These are phyloP conservation scores for Colletotrichum sojae DNA, from an alignment of 2,329 filamentous ascomycete genomes.

Conservation along the genomic window DNA sequence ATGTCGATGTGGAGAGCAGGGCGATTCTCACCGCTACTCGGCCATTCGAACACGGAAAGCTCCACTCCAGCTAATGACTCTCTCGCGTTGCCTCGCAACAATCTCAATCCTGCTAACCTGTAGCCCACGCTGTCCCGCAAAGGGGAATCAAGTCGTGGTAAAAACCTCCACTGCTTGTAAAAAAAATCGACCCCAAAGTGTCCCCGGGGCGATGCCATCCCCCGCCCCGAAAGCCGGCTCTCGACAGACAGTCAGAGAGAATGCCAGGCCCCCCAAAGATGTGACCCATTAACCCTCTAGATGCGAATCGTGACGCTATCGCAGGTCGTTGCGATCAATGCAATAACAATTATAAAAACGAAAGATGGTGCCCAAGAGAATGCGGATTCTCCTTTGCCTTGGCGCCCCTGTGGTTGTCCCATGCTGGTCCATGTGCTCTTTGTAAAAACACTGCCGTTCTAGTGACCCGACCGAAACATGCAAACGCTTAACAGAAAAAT, in stretches of 20 bases:
- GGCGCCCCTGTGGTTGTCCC: constrained; percentile 26
- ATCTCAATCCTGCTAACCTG: constrained; percentile 37
- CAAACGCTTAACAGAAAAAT: constrained; percentile 37
- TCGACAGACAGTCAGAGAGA: neutral
- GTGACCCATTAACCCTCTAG: constrained; percentile 34
- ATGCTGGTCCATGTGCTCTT: constrained; percentile 28
- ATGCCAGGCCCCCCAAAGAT: constrained; percentile 12
- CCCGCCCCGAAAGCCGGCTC: constrained; percentile 20
- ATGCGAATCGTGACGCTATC: constrained; percentile 37
- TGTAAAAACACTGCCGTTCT: constrained; percentile 25
- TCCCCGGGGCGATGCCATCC: neutral
- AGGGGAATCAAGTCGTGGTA: constrained; percentile 25
- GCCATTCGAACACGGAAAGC: constrained; percentile 13
- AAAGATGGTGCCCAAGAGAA: constrained; percentile 28
- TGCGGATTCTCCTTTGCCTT: constrained; percentile 1
- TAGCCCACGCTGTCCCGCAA: constrained; percentile 38
- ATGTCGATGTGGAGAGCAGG: constrained; percentile 25
- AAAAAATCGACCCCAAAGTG: constrained; percentile 18
- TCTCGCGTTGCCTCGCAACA: constrained; percentile 38
- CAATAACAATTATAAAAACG: constrained; percentile 36
- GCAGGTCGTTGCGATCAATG: constrained; percentile 34
- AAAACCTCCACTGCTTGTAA: constrained; percentile 37
- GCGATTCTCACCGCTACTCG: constrained; percentile 37
- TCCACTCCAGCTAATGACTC: constrained; percentile 16
- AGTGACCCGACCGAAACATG: constrained; percentile 37